phyloP scores from a whole-genome alignment of 1,284 basidiomycete genomes.

The Pholiota adiposa region DNA sequence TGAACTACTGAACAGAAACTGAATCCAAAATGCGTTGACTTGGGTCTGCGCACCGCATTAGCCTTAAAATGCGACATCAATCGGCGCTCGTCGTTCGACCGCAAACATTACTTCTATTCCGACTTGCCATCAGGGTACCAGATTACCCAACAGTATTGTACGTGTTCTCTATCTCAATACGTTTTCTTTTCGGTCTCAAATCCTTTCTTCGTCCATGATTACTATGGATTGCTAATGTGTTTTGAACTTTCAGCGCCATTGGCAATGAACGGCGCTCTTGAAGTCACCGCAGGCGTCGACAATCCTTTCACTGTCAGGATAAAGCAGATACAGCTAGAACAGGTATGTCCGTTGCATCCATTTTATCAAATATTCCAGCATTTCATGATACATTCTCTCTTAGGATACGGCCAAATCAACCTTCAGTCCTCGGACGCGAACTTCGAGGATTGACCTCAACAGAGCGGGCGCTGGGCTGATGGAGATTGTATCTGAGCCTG shows the following conservation, averaged over 20 bases:
- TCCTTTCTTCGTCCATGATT: no score
- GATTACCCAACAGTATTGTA: slow-evolving; percentile 91
- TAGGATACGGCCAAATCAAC: slow-evolving; percentile 96
- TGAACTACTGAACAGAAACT: slow-evolving; percentile 55
- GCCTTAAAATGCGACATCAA: slow-evolving; percentile 82
- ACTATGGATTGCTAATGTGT: no score
- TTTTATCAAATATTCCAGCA: background rate
- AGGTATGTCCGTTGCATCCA: slow-evolving; percentile 52
- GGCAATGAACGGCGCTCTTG: slow-evolving; percentile 71
- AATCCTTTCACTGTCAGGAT: slow-evolving; percentile 68
- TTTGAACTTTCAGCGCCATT: slow-evolving; percentile 62
- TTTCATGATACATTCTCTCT: background rate
- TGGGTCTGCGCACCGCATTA: slow-evolving; percentile 83
- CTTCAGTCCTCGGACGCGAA: slow-evolving; percentile 57
- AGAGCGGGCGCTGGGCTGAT: slow-evolving; percentile 89
- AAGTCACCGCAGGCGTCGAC: slow-evolving; percentile 53
- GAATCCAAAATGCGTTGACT: slow-evolving; percentile 80
- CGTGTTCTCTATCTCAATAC: slow-evolving; percentile 12
- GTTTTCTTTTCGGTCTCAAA: no score
- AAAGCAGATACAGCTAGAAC: slow-evolving; percentile 95
- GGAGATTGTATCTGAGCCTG: slow-evolving; percentile 96
- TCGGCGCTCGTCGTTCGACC: slow-evolving; percentile 82
- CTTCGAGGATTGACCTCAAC: slow-evolving; percentile 86
- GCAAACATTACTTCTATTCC: slow-evolving; percentile 99
- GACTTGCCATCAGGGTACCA: slow-evolving; percentile 96